Base-by-base conservation (phyloP, 768 basidiomycete genomes). In the Jaapia argillacea region DNA sequence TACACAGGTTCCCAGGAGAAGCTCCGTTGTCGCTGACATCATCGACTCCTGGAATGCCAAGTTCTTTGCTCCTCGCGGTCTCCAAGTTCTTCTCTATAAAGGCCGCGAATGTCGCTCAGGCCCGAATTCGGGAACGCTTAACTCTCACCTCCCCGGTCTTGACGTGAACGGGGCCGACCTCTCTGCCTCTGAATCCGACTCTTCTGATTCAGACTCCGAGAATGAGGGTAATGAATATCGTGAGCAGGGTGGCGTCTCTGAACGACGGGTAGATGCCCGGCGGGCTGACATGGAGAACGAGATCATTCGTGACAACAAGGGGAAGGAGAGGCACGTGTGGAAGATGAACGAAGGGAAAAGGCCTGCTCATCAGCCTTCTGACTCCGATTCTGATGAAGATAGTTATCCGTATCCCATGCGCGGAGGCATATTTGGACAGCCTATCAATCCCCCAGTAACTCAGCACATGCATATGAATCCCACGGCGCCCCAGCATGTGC, bases 41-140 rank as follows among this genome's bases (percentile, higher is more conserved):
- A 65, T 90, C 49, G 77, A 88, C 48, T 64, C 84, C 23, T 91
- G 87, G 87, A 90, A 90, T 57, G 57, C 63, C 24, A 76, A 74
- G 6, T 91, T 87, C 63, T 88, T 88, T 70, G 56, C 71, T 44
- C 62, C 69, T 26, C 84, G 87, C 37, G 80, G 81, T 16, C 74
- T 84, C 16, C 86, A 91, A 51, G 63, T 86, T 37, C 70, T 86
- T 26, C 67, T 91, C n/a, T 90, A 76, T 68, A 84, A 79, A 56
- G 87, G 87, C 35, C 75, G 72, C 38, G 79, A 86, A 59, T 75
- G 84, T 26, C 79, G 82, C 48, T 79, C 85, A n/a, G 86, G 87
- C 2, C 66, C 67, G 4, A 62, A 61, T 24, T 63, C 66, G 0
- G 85, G 85, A 36, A 52, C 62, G 1, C 49, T 75, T 27, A 84